Evolutionary conservation across 2,329 filamentous ascomycete genomes (phyloP).

Genomic region (Botrytis cinerea): DNA sequence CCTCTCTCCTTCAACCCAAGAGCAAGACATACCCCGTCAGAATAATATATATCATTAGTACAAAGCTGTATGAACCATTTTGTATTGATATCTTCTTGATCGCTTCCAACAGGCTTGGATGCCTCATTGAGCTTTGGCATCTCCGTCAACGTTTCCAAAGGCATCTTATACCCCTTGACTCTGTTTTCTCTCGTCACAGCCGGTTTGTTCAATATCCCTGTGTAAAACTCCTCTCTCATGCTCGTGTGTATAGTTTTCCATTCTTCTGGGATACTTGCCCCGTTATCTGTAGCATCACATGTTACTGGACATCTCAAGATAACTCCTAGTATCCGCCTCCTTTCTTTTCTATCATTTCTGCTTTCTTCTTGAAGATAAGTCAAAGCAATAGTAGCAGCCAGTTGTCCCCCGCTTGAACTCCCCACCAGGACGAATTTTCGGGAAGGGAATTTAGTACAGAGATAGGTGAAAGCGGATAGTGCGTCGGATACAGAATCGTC

Average conservation of each 20-base stretch:
- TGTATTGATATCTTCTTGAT: constrained; percentile 37
- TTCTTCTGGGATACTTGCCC: constrained; percentile 43
- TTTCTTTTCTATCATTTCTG: background rate
- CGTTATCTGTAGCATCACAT: constrained; percentile 46
- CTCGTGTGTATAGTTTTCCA: constrained; percentile 47
- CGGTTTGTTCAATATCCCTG: constrained; percentile 42
- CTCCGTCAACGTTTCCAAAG: constrained; percentile 45
- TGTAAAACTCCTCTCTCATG: constrained; percentile 43
- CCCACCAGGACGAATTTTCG: constrained; percentile 44
- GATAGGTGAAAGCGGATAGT: constrained; percentile 43
- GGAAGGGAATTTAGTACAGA: constrained; percentile 26
- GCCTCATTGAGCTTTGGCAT: constrained; percentile 22
- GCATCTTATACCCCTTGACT: constrained; percentile 44
- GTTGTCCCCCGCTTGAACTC: constrained; percentile 52
- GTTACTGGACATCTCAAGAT: constrained; percentile 53
- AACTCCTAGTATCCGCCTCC: constrained; percentile 43
- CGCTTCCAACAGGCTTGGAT: background rate
- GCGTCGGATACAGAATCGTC: constrained; percentile 48
- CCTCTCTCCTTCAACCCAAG: constrained; percentile 46
- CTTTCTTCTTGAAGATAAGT: constrained; percentile 36
- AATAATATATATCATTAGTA: constrained; percentile 54
- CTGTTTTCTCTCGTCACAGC: constrained; percentile 43
- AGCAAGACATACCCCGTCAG: constrained; percentile 54
- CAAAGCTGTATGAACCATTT: constrained; percentile 52
- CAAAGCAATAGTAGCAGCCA: constrained; percentile 48